Evolutionary conservation across 192 early-diverging fungal genomes (phyloP).

Genomic region (Mortierella antarctica): DNA sequence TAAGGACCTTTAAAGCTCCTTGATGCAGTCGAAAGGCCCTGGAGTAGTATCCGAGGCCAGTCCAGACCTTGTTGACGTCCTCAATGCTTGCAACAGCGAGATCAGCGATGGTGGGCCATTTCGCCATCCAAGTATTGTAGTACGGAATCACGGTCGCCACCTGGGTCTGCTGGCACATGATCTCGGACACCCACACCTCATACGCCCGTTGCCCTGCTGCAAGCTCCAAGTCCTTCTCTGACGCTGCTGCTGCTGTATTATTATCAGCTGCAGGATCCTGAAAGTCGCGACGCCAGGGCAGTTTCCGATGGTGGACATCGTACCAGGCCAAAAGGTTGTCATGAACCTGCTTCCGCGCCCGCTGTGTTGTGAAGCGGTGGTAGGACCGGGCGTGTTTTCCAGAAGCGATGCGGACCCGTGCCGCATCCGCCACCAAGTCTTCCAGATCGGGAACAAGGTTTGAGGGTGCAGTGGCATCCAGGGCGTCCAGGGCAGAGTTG

Average conservation of each 20-base stretch:
- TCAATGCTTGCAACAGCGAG: slow-evolving; percentile 72
- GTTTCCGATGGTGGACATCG: slow-evolving; percentile 63
- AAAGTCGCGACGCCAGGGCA: slow-evolving; percentile 73
- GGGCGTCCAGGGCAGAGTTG: background rate
- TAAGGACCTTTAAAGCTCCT: slow-evolving; percentile 69
- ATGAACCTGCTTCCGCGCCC: slow-evolving; percentile 38
- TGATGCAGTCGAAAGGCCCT: slow-evolving; percentile 74
- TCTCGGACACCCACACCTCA: slow-evolving; percentile 85
- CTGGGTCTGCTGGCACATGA: slow-evolving; percentile 89
- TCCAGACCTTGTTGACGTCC: slow-evolving; percentile 73
- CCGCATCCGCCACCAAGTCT: slow-evolving; percentile 32
- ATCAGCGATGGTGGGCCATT: slow-evolving; percentile 77
- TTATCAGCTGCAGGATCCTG: slow-evolving; percentile 1
- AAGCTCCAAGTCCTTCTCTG: slow-evolving; percentile 20
- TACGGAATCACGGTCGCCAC: slow-evolving; percentile 78
- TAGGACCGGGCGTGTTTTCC: slow-evolving; percentile 26
- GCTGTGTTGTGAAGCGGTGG: slow-evolving; percentile 46
- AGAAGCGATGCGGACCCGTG: slow-evolving; percentile 13
- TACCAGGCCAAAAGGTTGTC: slow-evolving; percentile 69
- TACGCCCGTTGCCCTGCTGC: slow-evolving; percentile 68
- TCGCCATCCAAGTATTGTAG: slow-evolving; percentile 74
- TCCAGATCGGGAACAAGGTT: slow-evolving; percentile 30
- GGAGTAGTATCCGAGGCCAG: slow-evolving; percentile 85
- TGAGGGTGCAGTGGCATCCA: background rate
- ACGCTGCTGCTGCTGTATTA: no score